phyloP scores from a whole-genome alignment of 1,284 basidiomycete species.

The Malassezia dermatis region DNA sequence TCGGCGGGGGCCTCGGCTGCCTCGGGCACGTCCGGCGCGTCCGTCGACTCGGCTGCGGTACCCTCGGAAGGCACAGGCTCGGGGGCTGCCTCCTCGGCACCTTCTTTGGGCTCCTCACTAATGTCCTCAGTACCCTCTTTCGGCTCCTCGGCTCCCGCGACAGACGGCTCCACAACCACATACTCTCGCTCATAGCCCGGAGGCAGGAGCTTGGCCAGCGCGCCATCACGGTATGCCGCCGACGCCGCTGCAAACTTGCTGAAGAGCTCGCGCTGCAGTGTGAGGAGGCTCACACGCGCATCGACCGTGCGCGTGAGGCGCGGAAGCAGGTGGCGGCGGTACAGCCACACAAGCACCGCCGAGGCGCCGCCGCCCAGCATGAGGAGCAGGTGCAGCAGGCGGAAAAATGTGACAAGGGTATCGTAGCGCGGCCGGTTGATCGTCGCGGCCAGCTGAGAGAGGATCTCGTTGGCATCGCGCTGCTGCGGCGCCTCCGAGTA shows the following conservation, averaged over 20 bases:
- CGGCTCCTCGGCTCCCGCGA: too few relatives aligned
- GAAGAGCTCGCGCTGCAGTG: constrained; percentile 28
- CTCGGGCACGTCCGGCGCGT: neutral
- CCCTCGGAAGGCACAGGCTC: too few relatives aligned
- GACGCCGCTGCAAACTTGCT: constrained; percentile 21
- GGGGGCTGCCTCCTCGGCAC: constrained; percentile 20
- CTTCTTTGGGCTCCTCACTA: constrained; percentile 10
- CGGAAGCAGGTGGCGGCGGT: constrained; percentile 31
- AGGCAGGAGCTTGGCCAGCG: constrained; percentile 3
- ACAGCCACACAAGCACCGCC: constrained; percentile 29
- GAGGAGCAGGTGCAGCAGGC: constrained; percentile 30
- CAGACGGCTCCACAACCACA: constrained; percentile 10
- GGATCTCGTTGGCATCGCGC: constrained; percentile 18
- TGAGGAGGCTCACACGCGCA: constrained; percentile 27
- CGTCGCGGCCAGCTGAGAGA: constrained; percentile 2
- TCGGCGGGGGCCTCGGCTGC: neutral
- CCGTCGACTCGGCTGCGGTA: neutral
- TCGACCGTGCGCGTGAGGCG: constrained; percentile 31
- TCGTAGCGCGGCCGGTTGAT: constrained; percentile 26
- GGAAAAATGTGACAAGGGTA: constrained; percentile 37
- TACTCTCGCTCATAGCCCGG: constrained; percentile 5
- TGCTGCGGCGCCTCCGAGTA: constrained; percentile 17
- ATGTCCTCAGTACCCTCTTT: too few relatives aligned
- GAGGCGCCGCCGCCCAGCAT: constrained; percentile 37
- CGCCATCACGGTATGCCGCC: constrained; percentile 15